Conservation (phyloP, 805 yeast genomes). For the Saccharomycopsis sp. region DNA sequence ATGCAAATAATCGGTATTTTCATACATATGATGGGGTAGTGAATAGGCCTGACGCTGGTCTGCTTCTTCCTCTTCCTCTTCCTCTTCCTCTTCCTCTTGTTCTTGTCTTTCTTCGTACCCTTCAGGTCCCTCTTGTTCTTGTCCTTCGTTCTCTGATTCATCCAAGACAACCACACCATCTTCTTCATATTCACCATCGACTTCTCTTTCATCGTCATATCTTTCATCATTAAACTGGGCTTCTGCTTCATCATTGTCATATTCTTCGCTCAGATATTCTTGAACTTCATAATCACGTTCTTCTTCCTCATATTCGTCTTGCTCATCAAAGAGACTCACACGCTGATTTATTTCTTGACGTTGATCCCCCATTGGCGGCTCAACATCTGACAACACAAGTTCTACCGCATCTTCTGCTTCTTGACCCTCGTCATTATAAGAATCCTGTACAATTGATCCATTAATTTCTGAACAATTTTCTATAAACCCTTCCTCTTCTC, state of each 20-base stretch:
- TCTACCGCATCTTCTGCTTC: neutral
- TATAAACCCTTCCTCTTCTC: neutral
- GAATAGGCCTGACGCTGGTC: neutral
- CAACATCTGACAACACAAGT: too few relatives aligned
- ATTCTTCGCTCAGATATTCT: constrained; percentile 22
- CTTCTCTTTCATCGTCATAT: neutral
- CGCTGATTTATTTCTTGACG: too few relatives aligned
- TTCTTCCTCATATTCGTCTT: constrained; percentile 45
- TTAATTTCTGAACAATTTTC: constrained; percentile 9
- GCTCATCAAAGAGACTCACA: constrained; percentile 20
- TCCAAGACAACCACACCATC: constrained; percentile 58
- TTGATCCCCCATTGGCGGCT: too few relatives aligned
- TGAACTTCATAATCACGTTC: constrained; percentile 27
- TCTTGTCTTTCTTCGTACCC: neutral
- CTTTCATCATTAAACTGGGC: constrained; percentile 35
- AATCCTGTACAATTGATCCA: neutral
- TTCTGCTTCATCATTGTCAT: constrained; percentile 29
- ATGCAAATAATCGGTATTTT: neutral
- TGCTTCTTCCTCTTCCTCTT: neutral
- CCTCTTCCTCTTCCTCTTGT: neutral
- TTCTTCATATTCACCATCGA: constrained; percentile 51
- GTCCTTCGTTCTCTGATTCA: constrained; percentile 57
- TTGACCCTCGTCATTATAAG: neutral
- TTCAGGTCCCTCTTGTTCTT: constrained; percentile 41
- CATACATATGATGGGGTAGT: neutral